Percentiles rank a stretch among this genome's conserved stretches.
These are phyloP conservation scores for Tephrocybe sp. DNA, from an alignment of 768 basidiomycete species.

Conservation along the genomic window DNA sequence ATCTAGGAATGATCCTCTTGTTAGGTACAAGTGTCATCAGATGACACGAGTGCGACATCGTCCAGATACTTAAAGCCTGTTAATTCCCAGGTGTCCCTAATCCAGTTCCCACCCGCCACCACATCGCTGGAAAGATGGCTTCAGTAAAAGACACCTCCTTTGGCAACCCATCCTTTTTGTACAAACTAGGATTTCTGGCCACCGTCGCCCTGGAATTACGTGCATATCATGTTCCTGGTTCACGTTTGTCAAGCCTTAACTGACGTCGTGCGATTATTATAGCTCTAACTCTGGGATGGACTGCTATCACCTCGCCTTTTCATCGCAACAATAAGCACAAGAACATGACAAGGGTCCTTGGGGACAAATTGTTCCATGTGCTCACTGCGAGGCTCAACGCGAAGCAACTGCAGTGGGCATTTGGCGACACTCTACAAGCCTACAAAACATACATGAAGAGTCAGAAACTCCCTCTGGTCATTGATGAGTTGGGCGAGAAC, in stretches of 20 bases:
- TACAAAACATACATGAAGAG: conserved; percentile 24
- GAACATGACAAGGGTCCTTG: conserved; percentile 18
- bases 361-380: conserved; percentile 19
- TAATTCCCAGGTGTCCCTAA: too few relatives aligned
- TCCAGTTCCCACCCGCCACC: too few relatives aligned
- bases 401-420: conserved; percentile 23
- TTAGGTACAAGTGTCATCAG: too few relatives aligned
- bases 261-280: neutral
- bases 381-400: conserved; percentile 11
- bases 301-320: conserved; percentile 20
- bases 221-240: neutral
- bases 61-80: too few relatives aligned
- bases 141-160: conserved; percentile 11
- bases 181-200: conserved; percentile 9
- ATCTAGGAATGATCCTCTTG: too few relatives aligned
- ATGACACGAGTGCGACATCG: too few relatives aligned
- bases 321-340: conserved; percentile 22
- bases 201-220: conserved; percentile 11
- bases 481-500: conserved; percentile 28
- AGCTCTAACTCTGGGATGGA: conserved; percentile 23
- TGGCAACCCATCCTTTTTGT: conserved; percentile 12
- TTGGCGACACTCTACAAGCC: conserved; percentile 20
- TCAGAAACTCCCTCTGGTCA: conserved; percentile 15
- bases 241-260: neutral
- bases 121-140: conserved; percentile 8